Conservation (phyloP, 768 basidiomycete species). For the Pleurotus citrinopileatus region DNA sequence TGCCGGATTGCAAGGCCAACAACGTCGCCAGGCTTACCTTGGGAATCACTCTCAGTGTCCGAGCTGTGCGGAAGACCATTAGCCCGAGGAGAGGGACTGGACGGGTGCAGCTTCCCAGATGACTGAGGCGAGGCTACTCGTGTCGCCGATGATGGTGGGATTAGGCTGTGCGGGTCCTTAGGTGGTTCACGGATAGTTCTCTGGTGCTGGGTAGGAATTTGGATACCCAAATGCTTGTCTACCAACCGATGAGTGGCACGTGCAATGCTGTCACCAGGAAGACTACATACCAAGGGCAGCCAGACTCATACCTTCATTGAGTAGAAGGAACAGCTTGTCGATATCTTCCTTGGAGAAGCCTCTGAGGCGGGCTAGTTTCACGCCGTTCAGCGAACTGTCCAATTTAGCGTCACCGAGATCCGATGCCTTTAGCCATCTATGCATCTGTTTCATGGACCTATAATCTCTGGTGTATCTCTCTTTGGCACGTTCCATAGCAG, state of each 20-base stretch:
- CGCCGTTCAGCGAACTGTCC: slow-evolving; percentile 32
- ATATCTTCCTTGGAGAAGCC: slow-evolving; percentile 12
- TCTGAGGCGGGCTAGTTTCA: slow-evolving; percentile 11
- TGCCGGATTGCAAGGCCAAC: neutral
- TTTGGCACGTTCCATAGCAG: slow-evolving; percentile 41
- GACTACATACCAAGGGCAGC: slow-evolving; percentile 8
- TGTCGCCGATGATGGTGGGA: neutral
- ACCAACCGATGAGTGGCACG: neutral
- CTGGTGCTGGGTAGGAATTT: neutral
- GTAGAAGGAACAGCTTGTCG: slow-evolving; percentile 16
- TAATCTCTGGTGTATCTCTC: slow-evolving; percentile 49
- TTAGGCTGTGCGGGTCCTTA: neutral
- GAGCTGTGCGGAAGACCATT: neutral
- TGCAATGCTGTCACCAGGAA: neutral
- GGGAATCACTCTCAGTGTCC: slow-evolving; percentile 3
- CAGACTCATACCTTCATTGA: slow-evolving; percentile 18
- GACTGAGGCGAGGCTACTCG: neutral
- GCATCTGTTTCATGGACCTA: slow-evolving; percentile 46
- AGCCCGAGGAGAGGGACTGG: slow-evolving; percentile 1
- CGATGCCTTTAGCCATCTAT: slow-evolving; percentile 17
- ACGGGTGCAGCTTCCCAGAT: neutral
- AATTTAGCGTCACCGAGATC: slow-evolving; percentile 17
- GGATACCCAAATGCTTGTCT: neutral
- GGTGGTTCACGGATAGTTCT: neutral
- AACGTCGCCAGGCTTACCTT: neutral